Percentiles rank a stretch among this genome's conserved stretches.
Conservation (phyloP, 768 basidiomycete genomes). For the Phanerochaete sordida region DNA sequence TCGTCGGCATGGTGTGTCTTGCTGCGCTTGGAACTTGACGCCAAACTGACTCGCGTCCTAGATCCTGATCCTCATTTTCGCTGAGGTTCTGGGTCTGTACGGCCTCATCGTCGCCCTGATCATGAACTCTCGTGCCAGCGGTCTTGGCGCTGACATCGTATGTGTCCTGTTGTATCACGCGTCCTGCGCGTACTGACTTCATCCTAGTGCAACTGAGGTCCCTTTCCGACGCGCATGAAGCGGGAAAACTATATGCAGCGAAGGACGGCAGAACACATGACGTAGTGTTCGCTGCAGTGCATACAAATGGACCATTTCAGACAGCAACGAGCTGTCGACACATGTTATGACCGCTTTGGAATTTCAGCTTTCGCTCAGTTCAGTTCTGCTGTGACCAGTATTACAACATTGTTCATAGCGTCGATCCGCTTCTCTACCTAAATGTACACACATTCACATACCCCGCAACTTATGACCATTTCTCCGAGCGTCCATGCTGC, state of each 20-base stretch:
- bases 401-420: slow-evolving; percentile 10
- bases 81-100: slow-evolving; percentile 91
- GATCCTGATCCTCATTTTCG: slow-evolving; percentile 98
- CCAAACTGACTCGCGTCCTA: slow-evolving; percentile 22
- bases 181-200: background rate
- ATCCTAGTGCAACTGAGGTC: slow-evolving; percentile 14
- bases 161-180: background rate
- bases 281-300: background rate
- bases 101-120: slow-evolving; percentile 94
- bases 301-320: background rate
- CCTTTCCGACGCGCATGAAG: background rate
- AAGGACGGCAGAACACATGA: background rate
- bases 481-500: background rate
- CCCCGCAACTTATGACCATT: background rate
- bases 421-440: slow-evolving; percentile 9
- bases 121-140: slow-evolving; percentile 77
- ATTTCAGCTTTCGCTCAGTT: slow-evolving; percentile 7
- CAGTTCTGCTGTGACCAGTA: slow-evolving; percentile 23
- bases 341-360: slow-evolving; percentile 4
- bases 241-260: background rate
- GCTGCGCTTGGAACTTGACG: background rate
- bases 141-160: slow-evolving; percentile 16
- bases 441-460: slow-evolving; percentile 2
- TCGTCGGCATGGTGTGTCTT: slow-evolving; percentile 84
- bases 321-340: slow-evolving; percentile 4